Conservation (phyloP, 129 eudicot species). For the Centrapalus pauciflorus region DNA sequence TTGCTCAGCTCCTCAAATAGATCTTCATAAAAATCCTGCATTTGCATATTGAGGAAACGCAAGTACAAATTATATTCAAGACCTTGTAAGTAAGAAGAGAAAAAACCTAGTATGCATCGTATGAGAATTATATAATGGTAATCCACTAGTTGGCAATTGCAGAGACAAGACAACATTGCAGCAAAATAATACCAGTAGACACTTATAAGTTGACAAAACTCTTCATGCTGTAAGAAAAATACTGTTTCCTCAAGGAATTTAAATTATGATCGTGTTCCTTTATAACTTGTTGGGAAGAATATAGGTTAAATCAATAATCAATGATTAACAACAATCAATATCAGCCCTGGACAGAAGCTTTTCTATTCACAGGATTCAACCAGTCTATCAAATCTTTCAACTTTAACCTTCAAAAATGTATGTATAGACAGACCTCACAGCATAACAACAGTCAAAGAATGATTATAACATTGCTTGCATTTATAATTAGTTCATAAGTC, state of each 20-base stretch:
- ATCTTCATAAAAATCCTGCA: constrained; percentile 88
- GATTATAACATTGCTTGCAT: no score
- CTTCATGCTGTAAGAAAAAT: neutral
- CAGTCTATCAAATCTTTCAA: neutral
- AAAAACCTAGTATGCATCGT: neutral
- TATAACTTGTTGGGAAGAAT: no score
- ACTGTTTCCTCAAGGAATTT: neutral
- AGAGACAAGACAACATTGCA: neutral
- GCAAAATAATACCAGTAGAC: neutral
- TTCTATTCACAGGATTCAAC: neutral
- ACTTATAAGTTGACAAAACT: neutral
- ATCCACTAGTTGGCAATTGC: neutral
- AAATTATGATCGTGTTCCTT: neutral
- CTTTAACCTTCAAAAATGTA: neutral
- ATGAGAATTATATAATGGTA: neutral
- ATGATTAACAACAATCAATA: neutral
- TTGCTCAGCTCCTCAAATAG: constrained; percentile 82
- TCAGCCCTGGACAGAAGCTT: neutral
- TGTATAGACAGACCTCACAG: no score
- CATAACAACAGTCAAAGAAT: no score
- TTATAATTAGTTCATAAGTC: neutral
- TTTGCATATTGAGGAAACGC: neutral
- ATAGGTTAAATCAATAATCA: neutral
- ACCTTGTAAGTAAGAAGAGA: neutral
- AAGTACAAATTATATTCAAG: neutral